Conservation (phyloP, 495 filamentous ascomycete genomes). For the Glonium stellatum region DNA sequence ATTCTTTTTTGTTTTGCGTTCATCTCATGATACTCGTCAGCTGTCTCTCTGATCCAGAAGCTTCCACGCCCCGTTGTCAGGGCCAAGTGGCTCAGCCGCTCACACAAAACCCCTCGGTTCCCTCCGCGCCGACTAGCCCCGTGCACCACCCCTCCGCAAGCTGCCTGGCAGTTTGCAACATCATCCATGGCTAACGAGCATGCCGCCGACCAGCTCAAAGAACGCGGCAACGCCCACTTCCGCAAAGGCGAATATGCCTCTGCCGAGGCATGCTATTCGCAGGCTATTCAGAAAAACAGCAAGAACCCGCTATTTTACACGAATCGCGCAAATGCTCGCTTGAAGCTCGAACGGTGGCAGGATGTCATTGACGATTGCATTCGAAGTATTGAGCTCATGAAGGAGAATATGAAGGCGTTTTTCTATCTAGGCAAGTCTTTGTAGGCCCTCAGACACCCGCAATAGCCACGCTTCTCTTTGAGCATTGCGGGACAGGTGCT, state of each 20-base stretch:
- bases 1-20: background rate
- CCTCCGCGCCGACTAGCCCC: background rate
- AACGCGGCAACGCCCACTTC: conserved; percentile 36
- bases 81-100: background rate
- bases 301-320: conserved; percentile 63
- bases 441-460: background rate
- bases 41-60: background rate
- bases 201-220: conserved; percentile 37
- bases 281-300: conserved; percentile 64
- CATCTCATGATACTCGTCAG: background rate
- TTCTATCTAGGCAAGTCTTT: conserved; percentile 53
- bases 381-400: conserved; percentile 59
- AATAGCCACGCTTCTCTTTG: too few relatives aligned
- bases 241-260: conserved; percentile 56
- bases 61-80: background rate
- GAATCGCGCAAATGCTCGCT: conserved; percentile 81
- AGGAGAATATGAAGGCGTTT: conserved; percentile 69
- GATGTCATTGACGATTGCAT: conserved; percentile 74
- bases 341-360: conserved; percentile 65
- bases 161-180: background rate
- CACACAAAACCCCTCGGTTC: background rate
- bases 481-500: too few relatives aligned
- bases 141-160: background rate
- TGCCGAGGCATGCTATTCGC: conserved; percentile 74
- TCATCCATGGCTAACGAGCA: conserved; percentile 22